phyloP scores from a whole-genome alignment of 2,329 filamentous ascomycete species.

The Metarhizium album region DNA sequence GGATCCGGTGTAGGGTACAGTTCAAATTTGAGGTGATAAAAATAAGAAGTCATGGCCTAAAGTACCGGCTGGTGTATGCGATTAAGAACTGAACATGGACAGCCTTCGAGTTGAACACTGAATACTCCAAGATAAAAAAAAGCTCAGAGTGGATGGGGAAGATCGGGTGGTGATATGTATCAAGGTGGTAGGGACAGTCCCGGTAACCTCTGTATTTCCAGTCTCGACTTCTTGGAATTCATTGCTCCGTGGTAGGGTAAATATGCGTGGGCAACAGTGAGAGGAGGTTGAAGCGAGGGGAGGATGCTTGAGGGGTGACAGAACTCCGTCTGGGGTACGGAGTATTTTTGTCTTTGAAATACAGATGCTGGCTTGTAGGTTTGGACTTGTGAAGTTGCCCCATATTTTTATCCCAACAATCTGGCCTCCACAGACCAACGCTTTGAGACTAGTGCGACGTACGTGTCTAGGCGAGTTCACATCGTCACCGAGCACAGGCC shows the following conservation, averaged over 20 bases:
- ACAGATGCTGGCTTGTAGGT: too few species aligned
- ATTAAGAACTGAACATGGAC: background rate
- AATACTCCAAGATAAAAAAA: background rate
- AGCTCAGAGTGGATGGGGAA: background rate
- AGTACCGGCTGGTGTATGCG: background rate
- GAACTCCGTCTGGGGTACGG: too few species aligned
- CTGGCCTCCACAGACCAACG: too few species aligned
- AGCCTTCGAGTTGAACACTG: background rate
- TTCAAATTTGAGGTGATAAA: slow-evolving; percentile 58
- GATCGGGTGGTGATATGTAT: background rate
- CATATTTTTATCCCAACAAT: too few species aligned
- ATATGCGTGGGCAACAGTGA: background rate
- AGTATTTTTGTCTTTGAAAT: too few species aligned
- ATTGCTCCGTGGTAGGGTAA: background rate
- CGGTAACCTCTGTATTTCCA: background rate
- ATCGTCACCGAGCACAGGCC: too few species aligned
- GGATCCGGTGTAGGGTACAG: slow-evolving; percentile 42
- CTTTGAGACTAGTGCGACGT: too few species aligned
- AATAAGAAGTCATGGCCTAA: slow-evolving; percentile 45
- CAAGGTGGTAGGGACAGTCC: background rate
- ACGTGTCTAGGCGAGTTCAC: too few species aligned
- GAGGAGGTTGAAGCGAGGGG: background rate
- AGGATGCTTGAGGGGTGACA: background rate
- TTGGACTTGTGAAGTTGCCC: too few species aligned
- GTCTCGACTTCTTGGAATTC: background rate